Evolutionary conservation across 1,139 yeast genomes (phyloP), one percentile per base, ranked within the genome.

Genomic region (Pneumocystis sp.): DNA sequence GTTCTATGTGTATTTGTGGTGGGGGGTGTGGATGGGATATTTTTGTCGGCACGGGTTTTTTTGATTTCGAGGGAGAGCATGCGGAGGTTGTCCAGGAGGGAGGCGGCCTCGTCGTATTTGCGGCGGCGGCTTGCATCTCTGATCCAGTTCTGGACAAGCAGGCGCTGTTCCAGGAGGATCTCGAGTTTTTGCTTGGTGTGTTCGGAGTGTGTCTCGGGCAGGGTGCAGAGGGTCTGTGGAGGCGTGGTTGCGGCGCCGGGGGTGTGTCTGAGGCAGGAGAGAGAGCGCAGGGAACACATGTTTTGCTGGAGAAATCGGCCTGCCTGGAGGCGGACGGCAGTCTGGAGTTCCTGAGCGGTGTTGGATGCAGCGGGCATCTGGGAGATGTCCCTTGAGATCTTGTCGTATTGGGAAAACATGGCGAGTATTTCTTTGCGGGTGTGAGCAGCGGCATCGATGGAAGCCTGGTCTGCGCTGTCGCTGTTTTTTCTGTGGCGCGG

Each of bases 51-150:
- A 19, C 31, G 61, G 25, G 34, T 61, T 2, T 74, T 74, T 1
- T 73, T 75, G 21, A 88, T 85, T 66, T 82, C 87, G 1, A 67
- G 72, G 1, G 78, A 76, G 61, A 91, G 75, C 66, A 90, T 97
- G 3, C 72, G 72, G 64, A 85, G 73, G 69, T 87, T 88, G 44
- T 75, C 79, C 59, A 82, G 81, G 64, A 91, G 76, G 0, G 88
- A 81, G 29, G 77, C 78, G 62, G 89, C 76, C 72, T 89, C 96
- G 68, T 90, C 96, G 72, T 89, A 89, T 69, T 83, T 82, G 61
- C 97, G 78, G 66, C 82, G 83, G 69, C 79, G 80, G 67, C 86
- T 88, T 61, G 86, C 83, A 25, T 81, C 83, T 3, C 79, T 78
- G 29, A 87, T 81, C 80, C 86, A 81, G 34, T 82, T 80, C 66